Base-by-base conservation (phyloP, 768 basidiomycete species). In the Suillus spraguei region DNA sequence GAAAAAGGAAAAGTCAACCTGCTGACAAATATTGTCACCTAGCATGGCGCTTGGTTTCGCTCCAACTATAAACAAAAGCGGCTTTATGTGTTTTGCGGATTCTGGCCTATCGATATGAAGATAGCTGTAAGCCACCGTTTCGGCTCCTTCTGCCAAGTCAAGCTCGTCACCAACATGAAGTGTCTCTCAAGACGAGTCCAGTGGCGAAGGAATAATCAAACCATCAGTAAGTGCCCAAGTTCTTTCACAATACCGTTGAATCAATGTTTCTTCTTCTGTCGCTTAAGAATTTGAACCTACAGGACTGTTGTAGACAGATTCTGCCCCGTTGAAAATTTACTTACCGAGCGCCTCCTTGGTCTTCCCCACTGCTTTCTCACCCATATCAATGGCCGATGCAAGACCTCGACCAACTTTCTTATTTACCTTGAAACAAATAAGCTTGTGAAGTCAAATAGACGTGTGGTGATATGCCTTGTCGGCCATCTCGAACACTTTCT, bases 311-410 rank as follows among this genome's bases (percentile, higher is more conserved):
- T 20, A 39, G 22, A 38, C 38, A 28, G 3, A 41, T 50, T 60
- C 66, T 35, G 24, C 64, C 22, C 32, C 44, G 28, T 49, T 35
- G 60, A 44, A 32, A 52, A 46, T 42, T 22, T 36, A 49, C 65
- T 52, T 49, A 77, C 81, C 75, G 5, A 81, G 52, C 0, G 73
- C 72, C 63, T 76, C 67, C 69, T 81, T 81, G 33, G 77, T 76
- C 59, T 69, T 71, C 63, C 77, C 76, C 8, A 77, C 76, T 4
- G 71, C 80, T 63, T 74, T 67, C 67, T 82, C 79, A 16, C 77
- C 81, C 24, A 70, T 77, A 64, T 80, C 82, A 60, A 82, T 78
- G 7, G 75, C 79, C 2, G 72, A 72, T 5, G 80, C 81, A n/a
- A 82, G 67, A 20, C 75, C 73, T 56, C 72, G 38, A 4, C 80